Evolutionary conservation across 805 yeast species (phyloP).

Genomic region (Wickerhamomyces alni): DNA sequence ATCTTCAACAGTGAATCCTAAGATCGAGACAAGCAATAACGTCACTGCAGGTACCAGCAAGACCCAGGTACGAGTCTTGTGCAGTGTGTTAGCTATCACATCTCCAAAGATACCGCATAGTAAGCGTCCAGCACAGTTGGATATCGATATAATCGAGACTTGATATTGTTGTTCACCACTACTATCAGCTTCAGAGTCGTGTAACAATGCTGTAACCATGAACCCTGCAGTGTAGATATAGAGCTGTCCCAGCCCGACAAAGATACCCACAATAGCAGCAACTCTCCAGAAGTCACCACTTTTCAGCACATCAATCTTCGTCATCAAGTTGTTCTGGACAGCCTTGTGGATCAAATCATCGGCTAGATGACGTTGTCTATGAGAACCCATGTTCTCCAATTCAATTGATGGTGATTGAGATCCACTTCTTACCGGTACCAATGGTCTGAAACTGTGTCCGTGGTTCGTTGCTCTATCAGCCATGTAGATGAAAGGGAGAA

Average conservation of each 20-base stretch:
- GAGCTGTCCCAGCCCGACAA: slow-evolving; percentile 68
- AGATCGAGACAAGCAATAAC: slow-evolving; percentile 42
- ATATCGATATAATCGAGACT: slow-evolving; percentile 63
- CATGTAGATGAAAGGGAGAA: slow-evolving; percentile 38
- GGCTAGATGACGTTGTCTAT: neutral
- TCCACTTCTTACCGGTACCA: slow-evolving; percentile 1
- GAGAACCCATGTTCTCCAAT: slow-evolving; percentile 4
- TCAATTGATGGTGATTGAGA: slow-evolving; percentile 13
- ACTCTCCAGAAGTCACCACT: slow-evolving; percentile 43
- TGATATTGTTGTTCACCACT: slow-evolving; percentile 55
- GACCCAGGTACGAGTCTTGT: slow-evolving; percentile 46
- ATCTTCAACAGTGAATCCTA: slow-evolving; percentile 33
- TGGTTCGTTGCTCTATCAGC: slow-evolving; percentile 14
- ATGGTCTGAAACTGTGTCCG: slow-evolving; percentile 3
- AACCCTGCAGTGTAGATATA: slow-evolving; percentile 73
- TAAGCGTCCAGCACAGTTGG: slow-evolving; percentile 63
- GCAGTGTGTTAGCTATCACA: slow-evolving; percentile 38
- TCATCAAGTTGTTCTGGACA: slow-evolving; percentile 1
- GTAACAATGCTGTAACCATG: slow-evolving; percentile 46
- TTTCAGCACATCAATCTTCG: slow-evolving; percentile 18
- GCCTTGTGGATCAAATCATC: slow-evolving; percentile 5
- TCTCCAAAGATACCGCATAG: slow-evolving; percentile 62
- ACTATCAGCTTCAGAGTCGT: slow-evolving; percentile 12
- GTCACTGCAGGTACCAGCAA: slow-evolving; percentile 47
- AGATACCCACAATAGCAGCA: slow-evolving; percentile 42